These are phyloP conservation scores for Fusarium praegraminearum DNA, from an alignment of 2,329 filamentous ascomycete species.

Conservation along the genomic window DNA sequence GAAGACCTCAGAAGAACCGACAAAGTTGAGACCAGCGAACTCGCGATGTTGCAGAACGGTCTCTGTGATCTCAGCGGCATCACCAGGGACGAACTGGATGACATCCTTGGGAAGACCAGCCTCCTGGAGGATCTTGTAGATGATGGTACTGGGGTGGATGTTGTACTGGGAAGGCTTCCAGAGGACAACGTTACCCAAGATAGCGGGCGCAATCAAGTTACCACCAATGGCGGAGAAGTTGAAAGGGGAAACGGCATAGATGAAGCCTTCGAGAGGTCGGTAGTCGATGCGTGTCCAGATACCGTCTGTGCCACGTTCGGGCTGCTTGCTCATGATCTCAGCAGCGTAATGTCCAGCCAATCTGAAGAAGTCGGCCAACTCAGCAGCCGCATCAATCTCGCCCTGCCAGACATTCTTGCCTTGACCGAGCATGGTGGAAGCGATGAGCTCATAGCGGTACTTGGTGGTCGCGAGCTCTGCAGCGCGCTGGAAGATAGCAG, in stretches of 20 bases:
- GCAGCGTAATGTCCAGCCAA: slow-evolving; percentile 93
- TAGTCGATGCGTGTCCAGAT: slow-evolving; percentile 79
- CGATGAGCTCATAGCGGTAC: slow-evolving; percentile 96
- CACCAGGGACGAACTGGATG: slow-evolving; percentile 92
- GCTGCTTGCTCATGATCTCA: slow-evolving; percentile 54
- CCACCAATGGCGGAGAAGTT: slow-evolving; percentile 96
- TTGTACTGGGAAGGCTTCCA: slow-evolving; percentile 95
- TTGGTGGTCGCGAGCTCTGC: slow-evolving; percentile 90
- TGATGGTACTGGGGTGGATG: slow-evolving; percentile 86
- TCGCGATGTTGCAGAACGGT: slow-evolving; percentile 79
- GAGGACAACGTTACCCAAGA: slow-evolving; percentile 93
- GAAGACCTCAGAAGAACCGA: slow-evolving; percentile 92
- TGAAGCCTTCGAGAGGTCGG: slow-evolving; percentile 92
- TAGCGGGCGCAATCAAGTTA: slow-evolving; percentile 84
- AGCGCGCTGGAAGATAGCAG: slow-evolving; percentile 94
- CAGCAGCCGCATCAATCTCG: slow-evolving; percentile 94
- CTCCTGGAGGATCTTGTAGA: slow-evolving; percentile 91
- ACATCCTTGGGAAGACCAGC: slow-evolving; percentile 89
- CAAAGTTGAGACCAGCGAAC: slow-evolving; percentile 94
- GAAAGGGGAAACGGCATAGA: slow-evolving; percentile 93
- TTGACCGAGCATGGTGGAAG: slow-evolving; percentile 93
- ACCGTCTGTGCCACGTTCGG: slow-evolving; percentile 48
- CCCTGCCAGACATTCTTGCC: slow-evolving; percentile 99
- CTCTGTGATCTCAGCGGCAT: slow-evolving; percentile 85
- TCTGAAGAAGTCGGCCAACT: slow-evolving; percentile 90